A percentile compares a stretch with the other conserved stretches of the same genome.
phyloP scores from a whole-genome alignment of 495 filamentous ascomycete species.

The Xylaria intraflava region DNA sequence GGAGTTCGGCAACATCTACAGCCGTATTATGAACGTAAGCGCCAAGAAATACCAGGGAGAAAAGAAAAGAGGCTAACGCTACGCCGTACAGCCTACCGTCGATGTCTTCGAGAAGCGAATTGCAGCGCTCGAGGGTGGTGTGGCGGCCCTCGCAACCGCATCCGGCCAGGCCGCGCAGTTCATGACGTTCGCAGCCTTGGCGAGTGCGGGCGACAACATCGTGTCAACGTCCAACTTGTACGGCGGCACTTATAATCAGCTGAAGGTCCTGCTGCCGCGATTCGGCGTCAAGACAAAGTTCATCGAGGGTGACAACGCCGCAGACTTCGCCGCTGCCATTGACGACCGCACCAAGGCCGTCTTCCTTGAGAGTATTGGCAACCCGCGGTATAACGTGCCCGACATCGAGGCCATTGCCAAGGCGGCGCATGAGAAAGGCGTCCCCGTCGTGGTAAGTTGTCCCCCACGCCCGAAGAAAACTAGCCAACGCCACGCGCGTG shows the following conservation, averaged over 20 bases:
- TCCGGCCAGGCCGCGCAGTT: constrained; percentile 96
- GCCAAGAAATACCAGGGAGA: neutral
- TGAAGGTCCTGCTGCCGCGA: constrained; percentile 86
- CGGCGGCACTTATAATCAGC: constrained; percentile 96
- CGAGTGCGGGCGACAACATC: constrained; percentile 87
- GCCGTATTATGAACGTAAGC: constrained; percentile 84
- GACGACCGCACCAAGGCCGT: constrained; percentile 97
- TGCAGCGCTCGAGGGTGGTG: constrained; percentile 89
- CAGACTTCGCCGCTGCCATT: constrained; percentile 76
- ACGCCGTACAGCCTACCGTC: constrained; percentile 66
- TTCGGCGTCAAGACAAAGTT: constrained; percentile 90
- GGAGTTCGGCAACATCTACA: constrained; percentile 98
- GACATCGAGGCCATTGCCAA: constrained; percentile 81
- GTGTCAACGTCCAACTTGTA: constrained; percentile 89
- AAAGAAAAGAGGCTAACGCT: neutral
- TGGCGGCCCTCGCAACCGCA: constrained; percentile 80
- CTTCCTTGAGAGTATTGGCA: constrained; percentile 92
- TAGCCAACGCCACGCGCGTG: neutral
- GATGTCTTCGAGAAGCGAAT: constrained; percentile 98
- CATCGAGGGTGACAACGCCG: constrained; percentile 73
- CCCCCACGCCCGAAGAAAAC: neutral
- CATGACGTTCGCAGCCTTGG: constrained; percentile 80
- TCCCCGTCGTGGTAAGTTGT: constrained; percentile 71
- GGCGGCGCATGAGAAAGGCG: constrained; percentile 69
- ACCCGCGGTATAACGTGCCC: constrained; percentile 91